Evolutionary conservation across 73 alveolate genomes (phyloP).

Genomic region (Paramecium biaurelia): DNA sequence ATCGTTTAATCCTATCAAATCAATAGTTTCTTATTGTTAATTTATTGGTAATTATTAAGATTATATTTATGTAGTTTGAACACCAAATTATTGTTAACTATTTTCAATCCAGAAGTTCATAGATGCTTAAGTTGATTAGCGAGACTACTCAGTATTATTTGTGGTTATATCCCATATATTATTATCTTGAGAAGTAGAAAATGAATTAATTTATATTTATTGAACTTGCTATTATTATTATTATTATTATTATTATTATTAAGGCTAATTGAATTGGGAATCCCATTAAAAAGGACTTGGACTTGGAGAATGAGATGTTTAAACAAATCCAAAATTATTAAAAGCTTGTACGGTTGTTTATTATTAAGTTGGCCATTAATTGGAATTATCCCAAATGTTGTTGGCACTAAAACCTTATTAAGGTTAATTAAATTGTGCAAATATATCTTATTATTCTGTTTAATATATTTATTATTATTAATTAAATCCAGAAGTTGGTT

Average conservation of each 20-base stretch:
- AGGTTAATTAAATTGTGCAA: not conserved
- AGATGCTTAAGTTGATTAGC: not conserved
- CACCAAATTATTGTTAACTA: not conserved
- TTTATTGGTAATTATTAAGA: not conserved
- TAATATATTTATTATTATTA: not conserved
- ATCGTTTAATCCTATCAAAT: constrained; percentile 17
- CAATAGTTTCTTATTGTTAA: not conserved
- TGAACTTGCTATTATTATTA: not conserved
- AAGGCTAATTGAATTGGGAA: not conserved
- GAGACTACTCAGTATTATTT: not conserved
- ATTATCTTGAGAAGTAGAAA: not conserved
- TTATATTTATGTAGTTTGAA: not conserved
- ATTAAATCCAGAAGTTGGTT: not conserved
- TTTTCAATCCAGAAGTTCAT: not conserved
- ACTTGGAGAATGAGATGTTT: not conserved
- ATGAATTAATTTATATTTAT: not conserved
- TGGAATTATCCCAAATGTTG: not conserved
- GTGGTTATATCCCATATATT: not conserved
- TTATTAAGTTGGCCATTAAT: not conserved
- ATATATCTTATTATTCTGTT: not conserved
- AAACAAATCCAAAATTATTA: not conserved
- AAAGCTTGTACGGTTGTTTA: not conserved
- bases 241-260: not conserved
- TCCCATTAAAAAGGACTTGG: not conserved
- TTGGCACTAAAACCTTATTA: not conserved